phyloP scores from a whole-genome alignment of 1,139 yeast species.

The Blastobotrys malaysiensis region DNA sequence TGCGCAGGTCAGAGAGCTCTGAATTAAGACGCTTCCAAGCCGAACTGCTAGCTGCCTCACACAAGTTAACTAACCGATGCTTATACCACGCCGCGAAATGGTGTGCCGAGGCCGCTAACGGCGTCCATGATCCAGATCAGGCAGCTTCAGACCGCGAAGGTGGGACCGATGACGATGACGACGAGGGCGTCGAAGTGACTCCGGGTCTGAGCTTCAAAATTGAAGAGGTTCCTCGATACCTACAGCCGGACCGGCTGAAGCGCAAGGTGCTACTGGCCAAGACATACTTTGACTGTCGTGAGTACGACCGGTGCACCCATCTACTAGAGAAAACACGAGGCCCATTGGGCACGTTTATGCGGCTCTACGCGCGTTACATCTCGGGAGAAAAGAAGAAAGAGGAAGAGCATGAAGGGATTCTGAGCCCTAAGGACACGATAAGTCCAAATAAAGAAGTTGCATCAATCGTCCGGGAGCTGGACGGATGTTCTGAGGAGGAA shows the following conservation, averaged over 20 bases:
- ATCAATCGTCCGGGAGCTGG: conserved; percentile 32
- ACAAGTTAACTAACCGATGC: conserved; percentile 43
- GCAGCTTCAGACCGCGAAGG: too few species aligned
- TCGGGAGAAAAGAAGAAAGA: conserved; percentile 70
- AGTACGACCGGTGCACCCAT: conserved; percentile 73
- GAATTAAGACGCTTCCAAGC: conserved; percentile 25
- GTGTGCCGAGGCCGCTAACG: conserved; percentile 73
- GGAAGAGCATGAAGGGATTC: conserved; percentile 65
- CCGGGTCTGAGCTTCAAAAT: background rate
- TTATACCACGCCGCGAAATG: conserved; percentile 71
- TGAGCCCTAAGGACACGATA: conserved; percentile 42
- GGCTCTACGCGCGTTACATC: conserved; percentile 62
- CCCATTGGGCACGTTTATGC: conserved; percentile 56
- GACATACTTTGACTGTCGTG: conserved; percentile 75
- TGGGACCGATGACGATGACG: conserved; percentile 18
- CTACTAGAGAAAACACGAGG: conserved; percentile 41
- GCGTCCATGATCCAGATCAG: conserved; percentile 26
- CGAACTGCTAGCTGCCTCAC: conserved; percentile 38
- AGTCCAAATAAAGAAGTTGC: conserved; percentile 34
- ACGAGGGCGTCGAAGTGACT: conserved; percentile 10
- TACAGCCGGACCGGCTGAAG: conserved; percentile 9
- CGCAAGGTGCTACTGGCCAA: conserved; percentile 50
- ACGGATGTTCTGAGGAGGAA: conserved; percentile 16
- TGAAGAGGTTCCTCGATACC: conserved; percentile 12
- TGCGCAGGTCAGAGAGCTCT: conserved; percentile 2